These are phyloP conservation scores for Theobroma cacao DNA, from an alignment of 345 rosid species.

Conservation along the genomic window DNA sequence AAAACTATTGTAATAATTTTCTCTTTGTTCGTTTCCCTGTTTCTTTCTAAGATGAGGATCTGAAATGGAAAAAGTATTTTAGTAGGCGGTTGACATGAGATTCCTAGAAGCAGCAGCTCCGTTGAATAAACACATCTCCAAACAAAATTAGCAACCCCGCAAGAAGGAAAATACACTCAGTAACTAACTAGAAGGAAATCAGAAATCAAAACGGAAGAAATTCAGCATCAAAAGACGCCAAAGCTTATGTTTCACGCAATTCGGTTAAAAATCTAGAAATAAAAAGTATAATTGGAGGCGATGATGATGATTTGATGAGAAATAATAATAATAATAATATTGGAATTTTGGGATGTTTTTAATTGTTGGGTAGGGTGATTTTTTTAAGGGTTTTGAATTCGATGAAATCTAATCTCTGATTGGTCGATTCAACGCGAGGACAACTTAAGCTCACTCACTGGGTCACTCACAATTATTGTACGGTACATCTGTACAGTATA, in stretches of 20 bases:
- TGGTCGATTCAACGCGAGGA: background rate
- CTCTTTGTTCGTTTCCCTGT: background rate
- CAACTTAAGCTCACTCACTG: background rate
- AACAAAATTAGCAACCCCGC: background rate
- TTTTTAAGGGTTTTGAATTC: background rate
- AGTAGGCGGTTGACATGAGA: background rate
- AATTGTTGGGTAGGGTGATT: background rate
- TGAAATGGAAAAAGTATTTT: background rate
- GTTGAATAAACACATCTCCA: background rate
- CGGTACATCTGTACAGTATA: background rate
- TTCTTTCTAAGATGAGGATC: background rate
- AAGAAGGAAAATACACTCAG: background rate
- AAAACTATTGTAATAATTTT: background rate
- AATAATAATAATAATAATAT: background rate
- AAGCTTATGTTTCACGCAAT: conserved; percentile 19
- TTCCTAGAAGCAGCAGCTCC: background rate
- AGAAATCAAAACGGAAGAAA: background rate
- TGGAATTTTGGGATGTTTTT: background rate
- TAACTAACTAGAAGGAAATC: background rate
- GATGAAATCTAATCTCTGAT: background rate
- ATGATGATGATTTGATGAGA: background rate
- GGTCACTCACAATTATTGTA: background rate
- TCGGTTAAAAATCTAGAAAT: background rate
- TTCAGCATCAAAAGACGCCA: background rate
- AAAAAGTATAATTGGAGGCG: background rate